Base-by-base conservation (phyloP, 805 yeast genomes). In the Cyberlindnera amylophila region DNA sequence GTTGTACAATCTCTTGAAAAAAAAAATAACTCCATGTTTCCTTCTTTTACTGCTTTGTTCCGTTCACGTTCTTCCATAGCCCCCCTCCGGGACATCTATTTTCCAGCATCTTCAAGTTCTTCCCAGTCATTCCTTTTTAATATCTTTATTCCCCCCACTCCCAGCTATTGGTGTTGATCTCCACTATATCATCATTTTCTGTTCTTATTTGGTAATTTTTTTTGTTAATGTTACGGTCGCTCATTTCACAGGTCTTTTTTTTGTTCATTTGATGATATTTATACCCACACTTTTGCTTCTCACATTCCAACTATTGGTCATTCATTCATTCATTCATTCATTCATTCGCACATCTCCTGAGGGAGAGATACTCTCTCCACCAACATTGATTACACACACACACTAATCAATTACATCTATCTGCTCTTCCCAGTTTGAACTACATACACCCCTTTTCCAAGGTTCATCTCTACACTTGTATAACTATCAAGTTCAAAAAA, bases 1-100 rank as follows among this genome's bases (percentile, higher is more conserved):
- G 79, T 47, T 74, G 79, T 48, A 55, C 58, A 12, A 66, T 72
- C 31, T 38, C 48, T 15, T 60, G 42, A 39, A 18, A 17, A 23
- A 11, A n/a, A n/a, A n/a, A n/a, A n/a, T n/a, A n/a, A n/a, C n/a
- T n/a, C n/a, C n/a, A n/a, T n/a, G n/a, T n/a, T n/a, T n/a, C n/a
- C 27, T 23, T 23, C 27, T 28, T n/a, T 28, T n/a, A 13, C 9
- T 28, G 31, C 13, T 28, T 9, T 31, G 11, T 31, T 15, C 15
- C n/a, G n/a, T 31, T 31, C 6, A 16, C 33, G 8, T 31, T 15
- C 19, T n/a, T n/a, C n/a, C n/a, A n/a, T n/a, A 16, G 6, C n/a
- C n/a, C 15, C 15, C n/a, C 31, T 28, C 31, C 6, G 5, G n/a
- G n/a, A n/a, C n/a, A 6, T 28, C 31, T 12, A 28, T 28, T 12